A percentile compares a stretch with the other conserved stretches of the same genome.
Conservation (phyloP, 352 stramenopile species). For the Phytophthora hybrid region DNA sequence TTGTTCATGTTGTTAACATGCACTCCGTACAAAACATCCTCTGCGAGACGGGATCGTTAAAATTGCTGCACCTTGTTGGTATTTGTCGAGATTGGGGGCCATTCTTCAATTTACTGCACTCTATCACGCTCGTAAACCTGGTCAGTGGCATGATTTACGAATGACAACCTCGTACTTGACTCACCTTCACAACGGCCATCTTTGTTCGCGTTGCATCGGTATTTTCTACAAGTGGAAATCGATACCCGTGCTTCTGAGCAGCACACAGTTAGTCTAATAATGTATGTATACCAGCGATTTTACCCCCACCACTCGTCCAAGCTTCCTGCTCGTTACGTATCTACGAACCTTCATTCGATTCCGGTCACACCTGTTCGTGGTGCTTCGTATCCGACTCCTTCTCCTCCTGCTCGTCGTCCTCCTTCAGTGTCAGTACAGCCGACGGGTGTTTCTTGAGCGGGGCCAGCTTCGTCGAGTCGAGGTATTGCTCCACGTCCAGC, state of each 20-base stretch:
- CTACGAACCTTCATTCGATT: background rate
- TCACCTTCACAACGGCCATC: no score
- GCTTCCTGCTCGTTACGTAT: background rate
- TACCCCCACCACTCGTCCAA: slow-evolving; percentile 1
- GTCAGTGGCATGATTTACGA: no score
- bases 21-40: slow-evolving; percentile 26
- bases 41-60: slow-evolving; percentile 20
- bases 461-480: no score
- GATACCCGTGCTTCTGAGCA: slow-evolving; percentile 76
- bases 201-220: slow-evolving; percentile 17
- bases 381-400: slow-evolving; percentile 21
- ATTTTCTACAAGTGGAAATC: slow-evolving; percentile 83
- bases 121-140: background rate
- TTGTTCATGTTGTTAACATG: slow-evolving; percentile 23
- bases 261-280: slow-evolving; percentile 22
- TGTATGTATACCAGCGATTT: slow-evolving; percentile 37
- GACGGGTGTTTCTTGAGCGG: no score
- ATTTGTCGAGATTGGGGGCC: slow-evolving; percentile 13
- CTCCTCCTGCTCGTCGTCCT: slow-evolving; percentile 48
- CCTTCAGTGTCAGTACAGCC: slow-evolving; percentile 42
- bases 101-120: background rate
- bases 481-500: no score
- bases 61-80: slow-evolving; percentile 17
- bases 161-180: background rate
- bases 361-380: slow-evolving; percentile 4